Evolutionary conservation across 352 stramenopile species (phyloP).

Genomic region (Globisporangium echinulatum): DNA sequence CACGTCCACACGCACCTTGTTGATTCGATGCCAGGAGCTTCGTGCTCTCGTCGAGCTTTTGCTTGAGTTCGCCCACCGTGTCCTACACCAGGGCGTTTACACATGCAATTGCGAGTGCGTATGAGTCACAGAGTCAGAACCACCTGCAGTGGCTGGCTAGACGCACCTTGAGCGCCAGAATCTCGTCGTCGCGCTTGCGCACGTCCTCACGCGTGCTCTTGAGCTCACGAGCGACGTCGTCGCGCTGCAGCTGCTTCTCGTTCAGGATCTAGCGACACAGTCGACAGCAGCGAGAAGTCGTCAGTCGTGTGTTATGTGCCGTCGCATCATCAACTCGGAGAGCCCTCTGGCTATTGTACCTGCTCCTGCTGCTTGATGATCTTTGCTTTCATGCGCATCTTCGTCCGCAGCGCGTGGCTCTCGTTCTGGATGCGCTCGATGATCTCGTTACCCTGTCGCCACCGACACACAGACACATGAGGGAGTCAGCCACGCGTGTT

Average conservation of each 20-base stretch:
- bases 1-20: slow-evolving; percentile 43
- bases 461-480: not conserved
- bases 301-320: not conserved
- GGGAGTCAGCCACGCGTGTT: too few species aligned
- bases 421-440: slow-evolving; percentile 87
- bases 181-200: slow-evolving; percentile 62
- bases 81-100: slow-evolving; percentile 16
- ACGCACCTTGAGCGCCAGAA: slow-evolving; percentile 46
- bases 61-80: slow-evolving; percentile 64
- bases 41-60: slow-evolving; percentile 86
- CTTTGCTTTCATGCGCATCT: slow-evolving; percentile 84
- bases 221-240: slow-evolving; percentile 52
- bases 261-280: slow-evolving; percentile 41
- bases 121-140: too few species aligned
- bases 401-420: slow-evolving; percentile 64
- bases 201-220: slow-evolving; percentile 66
- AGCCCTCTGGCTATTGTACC: slow-evolving; percentile 13
- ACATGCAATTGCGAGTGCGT: too few species aligned
- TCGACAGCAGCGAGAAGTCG: not conserved
- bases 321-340: not conserved
- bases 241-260: slow-evolving; percentile 70
- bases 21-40: slow-evolving; percentile 85
- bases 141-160: too few species aligned
- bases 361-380: slow-evolving; percentile 89
- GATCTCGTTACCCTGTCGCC: slow-evolving; percentile 76